Evolutionary conservation across 257 asterid species (phyloP), one percentile per base, ranked within the genome.

Genomic region (Orobanche coerulescens): DNA sequence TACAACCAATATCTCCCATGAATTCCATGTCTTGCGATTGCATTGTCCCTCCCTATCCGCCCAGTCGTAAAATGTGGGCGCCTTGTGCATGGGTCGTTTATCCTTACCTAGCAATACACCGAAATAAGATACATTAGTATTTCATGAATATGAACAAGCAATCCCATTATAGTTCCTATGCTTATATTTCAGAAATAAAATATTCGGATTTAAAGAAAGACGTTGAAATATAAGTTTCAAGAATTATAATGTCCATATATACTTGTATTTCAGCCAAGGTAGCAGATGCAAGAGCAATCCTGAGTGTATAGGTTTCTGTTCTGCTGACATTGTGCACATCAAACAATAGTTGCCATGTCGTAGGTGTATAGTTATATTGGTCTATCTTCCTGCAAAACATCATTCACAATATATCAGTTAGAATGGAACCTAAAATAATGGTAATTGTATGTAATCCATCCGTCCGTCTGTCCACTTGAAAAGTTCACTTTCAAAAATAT

Each of bases 11-110:
- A 80, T 47, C 71, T 46, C 31, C 94, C 94, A 51, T 87, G 95
- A 65, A 65, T 75, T 14, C 90, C 94, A 58, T 87, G 95, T 43
- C 95, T 75, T 10, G 95, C 94, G 19, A 87, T 82, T 0, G 88
- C 81, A 20, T 87, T 87, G 62, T 85, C 93, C 30, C 34, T 59
- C 0, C 94, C 95, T 39, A 84, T 71, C 18, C 33, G 48, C 2
- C 75, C 25, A 0, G 83, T 76, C 5, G 79, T 63, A 24, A 83
- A 81, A 51, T 24, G 76, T 1, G 81, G 74, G 5, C 2, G 24
- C 22, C 28, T 10, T 28, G 19, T 44, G 4, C 49, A 5, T 6
- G 67, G 71, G 7, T 72, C 55, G 60, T 87, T 87, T 10, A 84
- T 33, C 73, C 86, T 23, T 49, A 84, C 81, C 90, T 85, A 58